These are phyloP conservation scores for Lachnellula cervina DNA, from an alignment of 2,329 filamentous ascomycete species.

Conservation along the genomic window DNA sequence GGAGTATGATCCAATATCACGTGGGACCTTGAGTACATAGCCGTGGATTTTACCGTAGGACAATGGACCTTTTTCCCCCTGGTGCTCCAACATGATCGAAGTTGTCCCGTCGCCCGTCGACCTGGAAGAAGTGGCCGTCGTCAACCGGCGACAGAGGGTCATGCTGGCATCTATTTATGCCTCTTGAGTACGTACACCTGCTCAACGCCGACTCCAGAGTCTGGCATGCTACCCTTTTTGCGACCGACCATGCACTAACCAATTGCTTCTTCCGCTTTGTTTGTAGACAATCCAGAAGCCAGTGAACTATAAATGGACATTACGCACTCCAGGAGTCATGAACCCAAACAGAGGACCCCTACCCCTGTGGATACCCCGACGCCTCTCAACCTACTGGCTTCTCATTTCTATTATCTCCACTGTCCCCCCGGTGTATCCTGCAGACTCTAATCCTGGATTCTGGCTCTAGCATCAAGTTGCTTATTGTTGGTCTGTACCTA, in stretches of 20 bases:
- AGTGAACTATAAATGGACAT: neutral
- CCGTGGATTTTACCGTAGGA: conserved; percentile 4
- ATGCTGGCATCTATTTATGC: conserved; percentile 25
- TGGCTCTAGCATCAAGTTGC: neutral
- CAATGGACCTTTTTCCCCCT: neutral
- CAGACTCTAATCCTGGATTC: neutral
- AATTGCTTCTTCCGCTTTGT: conserved; percentile 13
- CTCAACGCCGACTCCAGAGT: conserved; percentile 24
- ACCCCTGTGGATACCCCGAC: conserved; percentile 8
- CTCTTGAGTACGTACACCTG: conserved; percentile 31
- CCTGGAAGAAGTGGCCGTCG: conserved; percentile 9
- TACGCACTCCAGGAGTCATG: neutral
- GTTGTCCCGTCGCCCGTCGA: neutral
- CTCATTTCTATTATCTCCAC: conserved; percentile 13
- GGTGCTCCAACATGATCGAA: neutral
- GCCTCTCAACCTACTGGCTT: neutral
- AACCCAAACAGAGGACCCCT: neutral
- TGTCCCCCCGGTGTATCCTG: neutral
- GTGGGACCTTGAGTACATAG: conserved; percentile 1
- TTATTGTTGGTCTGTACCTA: conserved; percentile 1
- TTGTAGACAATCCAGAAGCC: conserved; percentile 16
- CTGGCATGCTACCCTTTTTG: conserved; percentile 20
- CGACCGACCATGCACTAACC: conserved; percentile 28
- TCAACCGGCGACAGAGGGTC: conserved; percentile 16
- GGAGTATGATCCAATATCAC: neutral